Evolutionary conservation across 208 protist species (phyloP).

Genomic region (Strigomonas culicis): DNA sequence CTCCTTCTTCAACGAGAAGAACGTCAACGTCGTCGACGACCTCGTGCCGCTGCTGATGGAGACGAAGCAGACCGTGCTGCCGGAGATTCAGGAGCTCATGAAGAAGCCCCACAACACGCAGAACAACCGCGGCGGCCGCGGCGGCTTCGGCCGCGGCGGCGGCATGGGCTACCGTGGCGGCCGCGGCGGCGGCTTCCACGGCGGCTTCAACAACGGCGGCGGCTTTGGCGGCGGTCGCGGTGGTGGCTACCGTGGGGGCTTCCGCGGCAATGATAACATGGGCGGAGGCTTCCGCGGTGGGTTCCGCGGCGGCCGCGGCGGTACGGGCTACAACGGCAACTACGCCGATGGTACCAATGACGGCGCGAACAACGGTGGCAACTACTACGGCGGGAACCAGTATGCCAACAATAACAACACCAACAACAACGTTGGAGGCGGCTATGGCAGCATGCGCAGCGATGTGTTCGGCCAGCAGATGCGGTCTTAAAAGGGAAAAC

Average conservation of each 20-base stretch:
- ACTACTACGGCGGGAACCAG: too few relatives aligned
- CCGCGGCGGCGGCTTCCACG: conserved; percentile 20
- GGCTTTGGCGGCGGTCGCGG: conserved; percentile 22
- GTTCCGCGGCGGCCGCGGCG: conserved; percentile 14
- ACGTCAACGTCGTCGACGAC: conserved; percentile 88
- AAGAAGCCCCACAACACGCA: conserved; percentile 72
- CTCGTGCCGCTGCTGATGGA: conserved; percentile 83
- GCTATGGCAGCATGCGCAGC: conserved; percentile 27
- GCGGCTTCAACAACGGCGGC: conserved; percentile 22
- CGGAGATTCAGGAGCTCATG: conserved; percentile 64
- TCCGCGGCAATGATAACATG: conserved; percentile 14
- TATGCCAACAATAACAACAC: conserved; percentile 9
- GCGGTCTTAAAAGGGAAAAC: background rate
- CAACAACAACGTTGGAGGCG: conserved; percentile 24
- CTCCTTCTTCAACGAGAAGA: conserved; percentile 96
- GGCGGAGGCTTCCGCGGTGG: conserved; percentile 14
- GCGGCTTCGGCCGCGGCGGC: conserved; percentile 35
- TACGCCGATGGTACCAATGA: conserved; percentile 16
- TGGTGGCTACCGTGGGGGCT: conserved; percentile 17
- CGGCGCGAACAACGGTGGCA: too few relatives aligned
- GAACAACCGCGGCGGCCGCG: conserved; percentile 39
- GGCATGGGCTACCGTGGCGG: conserved; percentile 21
- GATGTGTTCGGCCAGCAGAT: conserved; percentile 55
- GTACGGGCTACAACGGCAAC: conserved; percentile 20
- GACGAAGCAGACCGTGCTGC: conserved; percentile 76